Percentiles rank a stretch among this genome's conserved stretches.
phyloP scores from a whole-genome alignment of 2,329 filamentous ascomycete genomes.

The Pestalotiopsis sp. region DNA sequence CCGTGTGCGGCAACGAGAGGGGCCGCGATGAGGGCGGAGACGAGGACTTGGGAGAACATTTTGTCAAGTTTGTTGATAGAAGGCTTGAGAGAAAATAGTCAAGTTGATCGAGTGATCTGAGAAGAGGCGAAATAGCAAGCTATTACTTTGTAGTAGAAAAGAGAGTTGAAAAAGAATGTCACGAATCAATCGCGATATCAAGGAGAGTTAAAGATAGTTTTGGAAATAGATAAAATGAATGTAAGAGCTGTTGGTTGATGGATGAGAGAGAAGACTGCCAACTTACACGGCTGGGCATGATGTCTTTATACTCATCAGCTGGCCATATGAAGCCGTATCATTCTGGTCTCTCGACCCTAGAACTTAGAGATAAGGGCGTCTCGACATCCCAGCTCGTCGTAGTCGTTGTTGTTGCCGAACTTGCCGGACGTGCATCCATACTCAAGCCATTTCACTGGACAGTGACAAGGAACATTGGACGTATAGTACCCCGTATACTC shows the following conservation, averaged over 20 bases:
- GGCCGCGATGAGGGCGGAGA: slow-evolving; percentile 1
- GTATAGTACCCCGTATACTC: background rate
- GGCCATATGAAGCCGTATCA: background rate
- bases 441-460: background rate
- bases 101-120: background rate
- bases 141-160: background rate
- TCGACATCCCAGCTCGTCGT: background rate
- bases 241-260: background rate
- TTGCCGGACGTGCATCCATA: background rate
- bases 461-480: background rate
- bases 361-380: background rate
- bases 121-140: background rate
- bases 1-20: slow-evolving; percentile 33
- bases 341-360: background rate
- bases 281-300: background rate
- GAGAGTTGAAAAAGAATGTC: background rate
- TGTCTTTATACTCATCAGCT: background rate
- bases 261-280: background rate
- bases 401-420: background rate
- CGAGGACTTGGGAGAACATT: background rate
- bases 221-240: background rate
- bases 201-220: background rate
- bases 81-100: slow-evolving; percentile 23
- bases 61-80: slow-evolving; percentile 14
- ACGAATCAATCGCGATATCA: slow-evolving; percentile 6